Evolutionary conservation across 164 flowering plant genomes (phyloP).

Genomic region (Magnolia kwangsiensis): DNA sequence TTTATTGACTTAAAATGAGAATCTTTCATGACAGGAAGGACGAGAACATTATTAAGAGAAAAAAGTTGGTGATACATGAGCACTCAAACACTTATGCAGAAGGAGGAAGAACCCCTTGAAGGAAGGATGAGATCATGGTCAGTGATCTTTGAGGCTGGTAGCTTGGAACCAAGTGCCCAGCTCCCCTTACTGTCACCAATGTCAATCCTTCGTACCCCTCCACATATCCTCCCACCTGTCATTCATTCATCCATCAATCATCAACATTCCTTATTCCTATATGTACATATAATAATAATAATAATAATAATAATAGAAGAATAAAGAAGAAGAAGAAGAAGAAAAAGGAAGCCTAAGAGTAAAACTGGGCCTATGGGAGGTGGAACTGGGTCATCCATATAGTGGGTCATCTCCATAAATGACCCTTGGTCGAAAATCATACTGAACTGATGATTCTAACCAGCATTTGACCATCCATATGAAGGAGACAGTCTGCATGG

Average conservation of each 20-base stretch:
- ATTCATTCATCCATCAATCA: background rate
- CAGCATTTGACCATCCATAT: too few relatives aligned
- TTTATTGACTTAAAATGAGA: background rate
- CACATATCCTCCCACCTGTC: conserved; percentile 44
- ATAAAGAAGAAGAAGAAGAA: too few relatives aligned
- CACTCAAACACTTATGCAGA: background rate
- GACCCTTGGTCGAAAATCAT: too few relatives aligned
- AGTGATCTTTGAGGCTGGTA: conserved; percentile 36
- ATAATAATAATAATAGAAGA: too few relatives aligned
- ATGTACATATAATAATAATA: too few relatives aligned
- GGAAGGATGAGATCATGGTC: conserved; percentile 28
- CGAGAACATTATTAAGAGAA: background rate
- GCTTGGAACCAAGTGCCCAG: conserved; percentile 43
- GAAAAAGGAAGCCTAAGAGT: too few relatives aligned
- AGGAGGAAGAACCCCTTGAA: conserved; percentile 41
- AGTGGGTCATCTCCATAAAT: too few relatives aligned
- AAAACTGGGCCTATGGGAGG: too few relatives aligned
- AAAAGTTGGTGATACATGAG: background rate
- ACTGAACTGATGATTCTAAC: too few relatives aligned
- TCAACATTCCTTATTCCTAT: background rate
- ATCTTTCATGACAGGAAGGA: background rate
- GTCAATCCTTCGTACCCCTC: conserved; percentile 34
- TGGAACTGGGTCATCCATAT: too few relatives aligned
- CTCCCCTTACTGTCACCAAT: conserved; percentile 45
- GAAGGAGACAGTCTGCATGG: too few relatives aligned